phyloP scores from a whole-genome alignment of 495 filamentous ascomycete genomes.

The Sphaerosporella brunnea region DNA sequence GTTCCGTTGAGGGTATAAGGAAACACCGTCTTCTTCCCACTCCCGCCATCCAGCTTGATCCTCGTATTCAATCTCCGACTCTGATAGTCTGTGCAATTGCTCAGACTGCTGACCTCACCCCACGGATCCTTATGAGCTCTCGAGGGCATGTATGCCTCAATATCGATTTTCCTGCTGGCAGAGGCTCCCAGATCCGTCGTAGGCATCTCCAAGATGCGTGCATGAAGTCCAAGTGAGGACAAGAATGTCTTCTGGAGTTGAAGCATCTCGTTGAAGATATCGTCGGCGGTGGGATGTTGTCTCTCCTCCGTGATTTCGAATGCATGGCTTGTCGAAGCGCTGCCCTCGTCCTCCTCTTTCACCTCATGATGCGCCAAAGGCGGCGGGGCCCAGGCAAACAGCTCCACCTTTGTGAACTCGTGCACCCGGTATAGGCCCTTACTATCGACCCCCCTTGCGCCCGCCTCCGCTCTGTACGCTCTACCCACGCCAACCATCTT shows the following conservation, averaged over 20 bases:
- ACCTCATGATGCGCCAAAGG: slow-evolving; percentile 10
- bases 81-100: slow-evolving; percentile 92
- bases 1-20: slow-evolving; percentile 89
- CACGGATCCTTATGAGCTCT: slow-evolving; percentile 60
- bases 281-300: slow-evolving; percentile 27
- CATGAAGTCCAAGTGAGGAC: slow-evolving; percentile 55
- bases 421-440: slow-evolving; percentile 97
- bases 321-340: slow-evolving; percentile 7
- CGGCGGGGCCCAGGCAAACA: slow-evolving; percentile 71
- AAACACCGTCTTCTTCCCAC: slow-evolving; percentile 28
- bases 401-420: slow-evolving; percentile 95
- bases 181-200: slow-evolving; percentile 70
- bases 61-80: slow-evolving; percentile 46
- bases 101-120: slow-evolving; percentile 84
- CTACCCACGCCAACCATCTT: slow-evolving; percentile 69
- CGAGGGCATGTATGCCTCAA: slow-evolving; percentile 86
- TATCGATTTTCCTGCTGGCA: slow-evolving; percentile 71
- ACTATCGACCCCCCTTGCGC: slow-evolving; percentile 68
- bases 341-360: background rate
- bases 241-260: slow-evolving; percentile 73
- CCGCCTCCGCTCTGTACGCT: slow-evolving; percentile 88
- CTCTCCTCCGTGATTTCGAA: background rate
- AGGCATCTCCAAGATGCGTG: slow-evolving; percentile 85
- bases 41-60: slow-evolving; percentile 19
- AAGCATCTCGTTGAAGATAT: slow-evolving; percentile 66